Evolutionary conservation across 2,329 filamentous ascomycete genomes (phyloP).

Genomic region (Clonostachys sp.): DNA sequence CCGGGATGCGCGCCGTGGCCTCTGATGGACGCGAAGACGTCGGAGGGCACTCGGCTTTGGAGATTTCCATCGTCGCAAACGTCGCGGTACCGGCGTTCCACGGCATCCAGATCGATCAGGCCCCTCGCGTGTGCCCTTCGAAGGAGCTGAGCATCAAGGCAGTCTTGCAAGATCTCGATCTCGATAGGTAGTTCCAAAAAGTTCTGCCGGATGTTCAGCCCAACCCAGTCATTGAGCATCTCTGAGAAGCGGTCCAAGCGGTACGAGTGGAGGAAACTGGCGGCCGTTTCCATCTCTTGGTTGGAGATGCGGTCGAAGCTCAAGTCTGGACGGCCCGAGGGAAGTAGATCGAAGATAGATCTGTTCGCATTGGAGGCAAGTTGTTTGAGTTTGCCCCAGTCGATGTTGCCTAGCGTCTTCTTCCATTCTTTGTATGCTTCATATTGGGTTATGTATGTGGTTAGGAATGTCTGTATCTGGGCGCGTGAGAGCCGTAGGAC

Average conservation of each 20-base stretch:
- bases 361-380: constrained; percentile 4
- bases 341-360: constrained; percentile 5
- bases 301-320: constrained; percentile 11
- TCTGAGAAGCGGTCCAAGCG: constrained; percentile 1
- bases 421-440: constrained; percentile 11
- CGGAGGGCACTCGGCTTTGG: too few relatives aligned
- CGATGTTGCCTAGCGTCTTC: constrained; percentile 4
- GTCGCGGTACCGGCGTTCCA: too few relatives aligned
- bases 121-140: background rate
- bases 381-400: constrained; percentile 3
- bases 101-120: background rate
- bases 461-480: constrained; percentile 14
- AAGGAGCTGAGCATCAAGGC: constrained; percentile 6
- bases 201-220: constrained; percentile 2
- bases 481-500: constrained; percentile 10
- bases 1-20: too few relatives aligned
- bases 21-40: too few relatives aligned
- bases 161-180: constrained; percentile 12
- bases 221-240: constrained; percentile 8
- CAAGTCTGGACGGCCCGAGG: constrained; percentile 11
- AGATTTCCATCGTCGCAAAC: too few relatives aligned
- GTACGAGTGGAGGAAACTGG: constrained; percentile 8
- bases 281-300: constrained; percentile 8
- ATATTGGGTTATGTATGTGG: constrained; percentile 10
- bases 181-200: constrained; percentile 17